Evolutionary conservation across 75 land plant genomes (phyloP), one percentile per base, ranked within the genome.

Genomic region (Larix kaempferi): DNA sequence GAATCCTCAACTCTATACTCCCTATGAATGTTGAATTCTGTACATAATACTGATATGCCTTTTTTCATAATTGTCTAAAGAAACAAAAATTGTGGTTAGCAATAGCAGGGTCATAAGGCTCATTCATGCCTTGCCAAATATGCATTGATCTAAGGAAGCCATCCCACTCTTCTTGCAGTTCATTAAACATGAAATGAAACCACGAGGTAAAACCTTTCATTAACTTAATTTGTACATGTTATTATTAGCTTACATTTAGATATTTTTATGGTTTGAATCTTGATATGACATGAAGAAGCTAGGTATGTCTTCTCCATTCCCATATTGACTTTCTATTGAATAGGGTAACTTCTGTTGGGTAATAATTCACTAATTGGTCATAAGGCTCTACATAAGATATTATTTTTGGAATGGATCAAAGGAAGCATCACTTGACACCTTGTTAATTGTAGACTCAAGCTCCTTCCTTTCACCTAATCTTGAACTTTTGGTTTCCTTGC

Each of bases 401-500:
- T 84, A 88, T 75, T 90, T 94, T 81, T 92, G 82, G 37, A 93
- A 83, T n/a, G 92, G 98, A 86, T 94, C 94, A 77, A 90, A 84
- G 13, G 92, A 84, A 63, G 89, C 72, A 80, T 94, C 98, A 13
- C 83, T 84, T 12, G 91, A 87, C 60, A 92, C 92, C 72, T 89
- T 90, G 52, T 94, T 80, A 77, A 92, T 88, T 77, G 91, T 93
- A 26, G 91, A 78, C 76, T 94, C 97, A 23, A 94, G 88, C 72
- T 94, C 94, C 66, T 84, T 90, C 94, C 65, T 94, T 93, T 94
- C 96, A 94, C 7, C 97, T 94, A 75, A 94, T 91, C 82, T 93
- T 93, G 77, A 93, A 91, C 80, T 80, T 87, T 13, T 78, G 82
- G 64, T 78, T 87, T 62, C 63, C 81, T n/a, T 84, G 79, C 12